Percentiles rank a stretch among this genome's conserved stretches.
Conservation (phyloP, 1,284 basidiomycete species). For the Phylloporus sp. region DNA sequence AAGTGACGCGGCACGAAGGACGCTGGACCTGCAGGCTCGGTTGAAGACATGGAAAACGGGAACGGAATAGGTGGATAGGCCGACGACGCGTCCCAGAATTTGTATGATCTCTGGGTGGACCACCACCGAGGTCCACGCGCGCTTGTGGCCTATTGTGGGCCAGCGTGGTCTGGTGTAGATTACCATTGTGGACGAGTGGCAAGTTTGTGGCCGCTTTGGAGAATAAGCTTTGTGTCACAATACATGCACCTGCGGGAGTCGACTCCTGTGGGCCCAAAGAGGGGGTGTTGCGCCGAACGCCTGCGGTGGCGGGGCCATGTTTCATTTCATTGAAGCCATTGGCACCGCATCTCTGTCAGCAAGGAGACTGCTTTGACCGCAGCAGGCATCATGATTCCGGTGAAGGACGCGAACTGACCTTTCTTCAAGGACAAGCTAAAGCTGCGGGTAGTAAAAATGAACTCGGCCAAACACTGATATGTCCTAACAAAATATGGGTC, state of each 20-base stretch:
- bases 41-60: constrained; percentile 16
- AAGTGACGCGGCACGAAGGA: constrained; percentile 24
- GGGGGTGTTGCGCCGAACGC: constrained; percentile 4
- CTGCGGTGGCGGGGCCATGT: constrained; percentile 9
- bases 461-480: constrained; percentile 1
- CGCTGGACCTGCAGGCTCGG: constrained; percentile 5
- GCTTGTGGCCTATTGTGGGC: constrained; percentile 12
- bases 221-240: neutral
- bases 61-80: constrained; percentile 5
- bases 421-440: neutral
- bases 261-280: too few species aligned
- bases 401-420: constrained; percentile 13
- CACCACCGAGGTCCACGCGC: neutral
- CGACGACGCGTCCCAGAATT: constrained; percentile 1
- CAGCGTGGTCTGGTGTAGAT: neutral
- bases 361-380: neutral
- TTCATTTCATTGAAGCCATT: constrained; percentile 11
- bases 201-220: constrained; percentile 6
- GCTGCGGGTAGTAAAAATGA: neutral
- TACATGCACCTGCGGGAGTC: neutral
- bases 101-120: constrained; percentile 21
- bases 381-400: constrained; percentile 10
- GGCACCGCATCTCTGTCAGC: constrained; percentile 9
- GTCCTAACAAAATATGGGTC: neutral
- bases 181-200: constrained; percentile 3